Evolutionary conservation across 257 asterid species (phyloP).

Genomic region (Penstemon barbatus): DNA sequence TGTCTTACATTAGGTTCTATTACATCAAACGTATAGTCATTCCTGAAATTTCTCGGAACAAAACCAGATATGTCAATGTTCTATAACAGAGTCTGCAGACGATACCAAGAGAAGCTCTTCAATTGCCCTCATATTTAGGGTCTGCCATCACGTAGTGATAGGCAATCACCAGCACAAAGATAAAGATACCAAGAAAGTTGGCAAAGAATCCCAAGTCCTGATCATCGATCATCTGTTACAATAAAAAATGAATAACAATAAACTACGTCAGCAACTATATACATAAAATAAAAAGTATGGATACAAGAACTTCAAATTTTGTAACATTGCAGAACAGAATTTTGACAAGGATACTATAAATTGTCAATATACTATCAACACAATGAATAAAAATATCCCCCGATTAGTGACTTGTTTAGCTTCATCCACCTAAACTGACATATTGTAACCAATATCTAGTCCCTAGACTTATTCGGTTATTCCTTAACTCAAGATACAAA

Average conservation of each 20-base stretch:
- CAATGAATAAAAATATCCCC: not conserved
- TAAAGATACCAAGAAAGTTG: conserved; percentile 90
- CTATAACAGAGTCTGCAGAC: conserved; percentile 25
- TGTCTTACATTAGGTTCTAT: conserved; percentile 30
- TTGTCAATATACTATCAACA: not conserved
- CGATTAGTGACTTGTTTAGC: not conserved
- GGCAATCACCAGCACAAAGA: conserved; percentile 79
- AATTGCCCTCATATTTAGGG: conserved; percentile 88
- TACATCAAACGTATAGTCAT: conserved; percentile 32
- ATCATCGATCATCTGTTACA: conserved; percentile 88
- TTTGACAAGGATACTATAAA: not conserved
- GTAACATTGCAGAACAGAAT: not conserved
- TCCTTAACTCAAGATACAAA: not conserved
- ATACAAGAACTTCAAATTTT: too few species aligned
- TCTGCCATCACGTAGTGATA: conserved; percentile 93
- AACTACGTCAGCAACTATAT: conserved; percentile 17
- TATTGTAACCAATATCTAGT: not conserved
- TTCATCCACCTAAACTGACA: not conserved
- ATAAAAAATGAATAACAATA: conserved; percentile 15
- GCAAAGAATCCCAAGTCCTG: conserved; percentile 97
- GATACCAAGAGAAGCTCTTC: conserved; percentile 32
- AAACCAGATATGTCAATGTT: conserved; percentile 29
- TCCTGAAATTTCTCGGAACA: conserved; percentile 29
- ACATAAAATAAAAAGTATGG: not conserved
- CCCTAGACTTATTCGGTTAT: not conserved